phyloP scores from a whole-genome alignment of 768 basidiomycete genomes.

The Boletellus ananiceps region DNA sequence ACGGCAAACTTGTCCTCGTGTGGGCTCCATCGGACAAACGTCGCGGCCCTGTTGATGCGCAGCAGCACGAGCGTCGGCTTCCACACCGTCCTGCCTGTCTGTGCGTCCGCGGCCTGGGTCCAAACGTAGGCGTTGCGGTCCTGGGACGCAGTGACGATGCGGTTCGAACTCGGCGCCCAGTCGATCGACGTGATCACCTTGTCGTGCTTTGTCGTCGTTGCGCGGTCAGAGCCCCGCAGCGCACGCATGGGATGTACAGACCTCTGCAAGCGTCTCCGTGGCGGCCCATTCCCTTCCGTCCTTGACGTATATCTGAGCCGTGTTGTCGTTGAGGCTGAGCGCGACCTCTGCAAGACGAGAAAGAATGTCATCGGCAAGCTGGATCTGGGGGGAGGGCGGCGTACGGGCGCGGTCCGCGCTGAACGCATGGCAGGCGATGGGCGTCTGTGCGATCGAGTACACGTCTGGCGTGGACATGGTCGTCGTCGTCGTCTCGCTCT shows the following conservation, averaged over 20 bases:
- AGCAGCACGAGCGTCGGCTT: conserved; percentile 96
- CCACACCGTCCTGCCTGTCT: conserved; percentile 73
- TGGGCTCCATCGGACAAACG: conserved; percentile 93
- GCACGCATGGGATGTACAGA: conserved; percentile 24
- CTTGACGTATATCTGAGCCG: conserved; percentile 74
- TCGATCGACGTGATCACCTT: conserved; percentile 97
- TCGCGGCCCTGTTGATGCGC: conserved; percentile 93
- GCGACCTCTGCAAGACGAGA: conserved; percentile 64
- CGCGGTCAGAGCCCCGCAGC: not conserved
- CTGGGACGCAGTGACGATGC: conserved; percentile 98
- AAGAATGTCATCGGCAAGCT: conserved; percentile 1
- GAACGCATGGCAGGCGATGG: conserved; percentile 89
- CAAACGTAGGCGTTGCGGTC: conserved; percentile 99
- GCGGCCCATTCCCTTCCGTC: conserved; percentile 64
- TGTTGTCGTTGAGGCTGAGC: conserved; percentile 85
- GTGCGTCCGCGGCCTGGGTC: conserved; percentile 73
- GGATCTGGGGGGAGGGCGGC: conserved; percentile 26
- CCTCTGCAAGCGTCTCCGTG: conserved; percentile 82
- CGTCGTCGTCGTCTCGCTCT: not conserved
- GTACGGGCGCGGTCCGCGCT: conserved; percentile 81
- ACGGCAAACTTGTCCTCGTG: conserved; percentile 99
- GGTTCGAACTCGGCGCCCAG: conserved; percentile 96
- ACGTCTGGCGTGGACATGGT: conserved; percentile 71
- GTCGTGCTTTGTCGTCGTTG: conserved; percentile 66
- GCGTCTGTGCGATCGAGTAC: conserved; percentile 71